phyloP scores from a whole-genome alignment of 257 asterid species.

The Jasminum sambac region DNA sequence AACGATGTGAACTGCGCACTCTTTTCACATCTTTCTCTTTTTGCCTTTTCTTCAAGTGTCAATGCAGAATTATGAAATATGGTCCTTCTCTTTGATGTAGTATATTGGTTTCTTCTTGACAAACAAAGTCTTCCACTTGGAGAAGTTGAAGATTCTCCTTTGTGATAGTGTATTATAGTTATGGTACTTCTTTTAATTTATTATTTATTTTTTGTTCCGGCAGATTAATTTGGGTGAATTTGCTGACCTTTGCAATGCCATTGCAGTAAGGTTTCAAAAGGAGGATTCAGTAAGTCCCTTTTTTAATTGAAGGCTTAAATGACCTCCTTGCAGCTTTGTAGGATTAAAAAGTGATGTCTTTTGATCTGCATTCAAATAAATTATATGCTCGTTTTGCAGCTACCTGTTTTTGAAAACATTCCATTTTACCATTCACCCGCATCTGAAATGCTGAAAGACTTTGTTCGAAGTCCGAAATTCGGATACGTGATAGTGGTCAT shows the following conservation, averaged over 20 bases:
- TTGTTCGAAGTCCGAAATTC: conserved; percentile 65
- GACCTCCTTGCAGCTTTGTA: not conserved
- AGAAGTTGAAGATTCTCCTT: conserved; percentile 8
- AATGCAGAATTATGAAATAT: not conserved
- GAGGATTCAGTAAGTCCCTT: conserved; percentile 68
- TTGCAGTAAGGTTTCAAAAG: conserved; percentile 90
- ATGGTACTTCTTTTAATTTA: conserved; percentile 5
- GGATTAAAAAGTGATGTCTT: not conserved
- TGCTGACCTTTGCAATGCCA: conserved; percentile 82
- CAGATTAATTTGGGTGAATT: conserved; percentile 93
- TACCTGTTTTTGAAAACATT: conserved; percentile 64
- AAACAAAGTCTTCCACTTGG: not conserved
- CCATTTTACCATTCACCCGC: conserved; percentile 74
- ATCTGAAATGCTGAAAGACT: conserved; percentile 67
- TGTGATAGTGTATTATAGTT: conserved; percentile 16
- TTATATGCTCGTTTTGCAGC: conserved; percentile 50
- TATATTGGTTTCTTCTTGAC: not conserved
- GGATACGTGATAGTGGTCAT: conserved; percentile 60
- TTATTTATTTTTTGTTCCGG: conserved; percentile 22
- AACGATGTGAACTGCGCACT: not conserved
- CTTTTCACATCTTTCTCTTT: not conserved
- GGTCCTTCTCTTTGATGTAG: not conserved
- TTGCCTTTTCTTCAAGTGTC: not conserved
- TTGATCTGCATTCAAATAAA: conserved; percentile 22
- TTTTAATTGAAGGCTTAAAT: conserved; percentile 9